phyloP scores from a whole-genome alignment of 192 early-diverging fungal genomes.

The Coemansia sp. region DNA sequence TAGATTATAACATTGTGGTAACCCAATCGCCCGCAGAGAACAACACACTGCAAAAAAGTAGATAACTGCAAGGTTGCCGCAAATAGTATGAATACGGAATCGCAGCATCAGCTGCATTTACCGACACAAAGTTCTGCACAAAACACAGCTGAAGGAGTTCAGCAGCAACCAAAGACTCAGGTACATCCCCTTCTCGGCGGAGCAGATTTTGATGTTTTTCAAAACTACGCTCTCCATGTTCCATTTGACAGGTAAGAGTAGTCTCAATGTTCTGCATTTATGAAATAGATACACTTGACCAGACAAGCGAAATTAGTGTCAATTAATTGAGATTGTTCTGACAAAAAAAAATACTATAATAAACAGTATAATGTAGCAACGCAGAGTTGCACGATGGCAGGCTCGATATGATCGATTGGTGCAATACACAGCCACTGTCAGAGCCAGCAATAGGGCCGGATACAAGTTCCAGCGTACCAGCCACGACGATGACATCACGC shows the following conservation, averaged over 20 bases:
- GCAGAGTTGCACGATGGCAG: constrained; percentile 2
- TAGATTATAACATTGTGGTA: too few species aligned
- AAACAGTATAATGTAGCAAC: constrained; percentile 1
- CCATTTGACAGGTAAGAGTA: constrained; percentile 27
- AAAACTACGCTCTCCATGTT: constrained; percentile 33
- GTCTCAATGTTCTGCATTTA: not conserved
- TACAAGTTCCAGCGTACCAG: not conserved
- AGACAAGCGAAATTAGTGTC: too few species aligned
- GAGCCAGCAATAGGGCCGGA: not conserved
- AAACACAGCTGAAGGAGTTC: not conserved
- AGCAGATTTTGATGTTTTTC: constrained; percentile 17
- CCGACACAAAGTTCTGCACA: not conserved
- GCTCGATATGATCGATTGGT: constrained; percentile 22
- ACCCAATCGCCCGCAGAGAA: not conserved
- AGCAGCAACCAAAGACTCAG: constrained; percentile 5
- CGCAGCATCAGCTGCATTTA: not conserved
- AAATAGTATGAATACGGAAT: constrained; percentile 7
- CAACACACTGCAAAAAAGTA: not conserved
- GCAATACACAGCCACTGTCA: constrained; percentile 7
- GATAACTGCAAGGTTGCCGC: not conserved
- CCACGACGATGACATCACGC: constrained; percentile 4
- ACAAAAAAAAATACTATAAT: not conserved
- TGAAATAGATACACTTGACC: not conserved
- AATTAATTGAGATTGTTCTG: too few species aligned
- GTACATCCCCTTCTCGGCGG: constrained; percentile 1